phyloP scores from a whole-genome alignment of 2,329 filamentous ascomycete species.

The Leptographium radiaticola region DNA sequence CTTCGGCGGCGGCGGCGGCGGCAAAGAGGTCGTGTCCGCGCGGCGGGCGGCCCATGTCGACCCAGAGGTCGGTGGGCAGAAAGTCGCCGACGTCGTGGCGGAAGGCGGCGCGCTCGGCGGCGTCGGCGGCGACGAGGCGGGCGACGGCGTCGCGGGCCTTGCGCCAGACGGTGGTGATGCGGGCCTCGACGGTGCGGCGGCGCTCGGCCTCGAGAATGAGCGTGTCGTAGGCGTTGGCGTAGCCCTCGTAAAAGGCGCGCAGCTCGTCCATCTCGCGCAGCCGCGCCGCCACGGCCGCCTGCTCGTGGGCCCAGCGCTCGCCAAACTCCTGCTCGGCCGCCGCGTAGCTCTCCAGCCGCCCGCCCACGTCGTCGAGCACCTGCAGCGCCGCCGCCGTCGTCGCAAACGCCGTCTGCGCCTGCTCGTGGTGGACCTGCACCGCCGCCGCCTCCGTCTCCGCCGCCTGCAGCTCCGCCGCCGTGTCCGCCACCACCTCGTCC shows the following conservation, averaged over 20 bases:
- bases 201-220: slow-evolving; percentile 75
- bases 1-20: background rate
- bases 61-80: slow-evolving; percentile 80
- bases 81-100: slow-evolving; percentile 73
- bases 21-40: slow-evolving; percentile 32
- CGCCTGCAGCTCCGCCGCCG: slow-evolving; percentile 59
- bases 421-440: slow-evolving; percentile 50
- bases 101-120: slow-evolving; percentile 62
- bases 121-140: slow-evolving; percentile 60
- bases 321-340: slow-evolving; percentile 51
- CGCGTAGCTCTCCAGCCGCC: slow-evolving; percentile 51
- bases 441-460: slow-evolving; percentile 61
- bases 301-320: slow-evolving; percentile 61
- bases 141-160: slow-evolving; percentile 69
- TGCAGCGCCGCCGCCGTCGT: slow-evolving; percentile 50
- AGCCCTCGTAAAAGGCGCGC: slow-evolving; percentile 74
- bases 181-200: slow-evolving; percentile 57
- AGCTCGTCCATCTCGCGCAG: slow-evolving; percentile 68
- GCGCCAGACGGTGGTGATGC: slow-evolving; percentile 59
- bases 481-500: slow-evolving; percentile 53
- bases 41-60: slow-evolving; percentile 52
- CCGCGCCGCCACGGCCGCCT: slow-evolving; percentile 51
- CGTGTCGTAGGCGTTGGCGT: slow-evolving; percentile 70
- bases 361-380: slow-evolving; percentile 54
- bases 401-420: slow-evolving; percentile 39